Evolutionary conservation across 208 protist species (phyloP), one percentile per base, ranked within the genome.

Genomic region (Jaenimonas drosophilae): DNA sequence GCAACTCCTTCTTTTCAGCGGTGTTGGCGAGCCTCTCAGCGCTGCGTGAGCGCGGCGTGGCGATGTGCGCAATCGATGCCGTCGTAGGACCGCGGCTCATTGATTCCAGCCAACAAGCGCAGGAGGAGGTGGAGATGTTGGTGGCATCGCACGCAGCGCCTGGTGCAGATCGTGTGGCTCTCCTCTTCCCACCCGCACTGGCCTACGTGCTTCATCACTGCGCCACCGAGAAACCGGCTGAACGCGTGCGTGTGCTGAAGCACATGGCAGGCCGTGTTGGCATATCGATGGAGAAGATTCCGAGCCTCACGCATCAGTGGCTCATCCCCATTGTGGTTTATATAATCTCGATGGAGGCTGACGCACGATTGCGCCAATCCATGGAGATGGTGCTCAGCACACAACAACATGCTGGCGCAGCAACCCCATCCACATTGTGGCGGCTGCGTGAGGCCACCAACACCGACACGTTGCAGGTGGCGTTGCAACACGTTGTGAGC

Each of bases 321-420:
- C 67, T 78, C 20, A 49, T 58, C 12, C 32, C 67, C 2, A 54
- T 86, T 14, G 68, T 82, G 9, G 61, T 78, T 14, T 46, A 76
- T 49, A 39, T 91, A 11, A 51, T 91, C 5, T 87, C 78, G 26
- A 44, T 81, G n/a, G 68, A 86, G 46, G 81, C 64, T 21, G 73
- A 76, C 27, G 61, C 67, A 1, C 73, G 71, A 57, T 44, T 77
- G 36, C 36, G 39, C 25, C 36, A 29, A 30, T 20, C 3, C 27
- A 59, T 40, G 47, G 12, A 29, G 49, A 6, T 45, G 20, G 12
- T 49, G 48, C 43, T 47, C 37, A 23, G 47, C 51, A 7, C 50
- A 36, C n/a, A n/a, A n/a, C n/a, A n/a, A n/a, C n/a, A n/a, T n/a
- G n/a, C n/a, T n/a, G n/a, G n/a, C n/a, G n/a, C n/a, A n/a, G n/a